Conservation (phyloP, 495 filamentous ascomycete genomes). For the Cercophora samala region DNA sequence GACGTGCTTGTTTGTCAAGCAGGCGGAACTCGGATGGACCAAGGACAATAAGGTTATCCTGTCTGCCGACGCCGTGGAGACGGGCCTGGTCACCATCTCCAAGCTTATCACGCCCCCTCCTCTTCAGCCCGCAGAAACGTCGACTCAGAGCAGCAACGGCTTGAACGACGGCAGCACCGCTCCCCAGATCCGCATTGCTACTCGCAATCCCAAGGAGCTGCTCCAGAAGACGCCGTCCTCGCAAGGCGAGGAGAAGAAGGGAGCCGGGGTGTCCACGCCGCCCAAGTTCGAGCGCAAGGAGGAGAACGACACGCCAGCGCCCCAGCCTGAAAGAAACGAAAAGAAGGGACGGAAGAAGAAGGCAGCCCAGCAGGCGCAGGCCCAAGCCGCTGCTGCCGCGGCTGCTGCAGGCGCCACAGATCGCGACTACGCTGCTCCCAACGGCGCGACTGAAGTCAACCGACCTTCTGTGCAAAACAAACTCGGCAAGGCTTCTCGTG, state of each 20-base stretch:
- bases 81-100: constrained; percentile 52
- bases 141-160: constrained; percentile 21
- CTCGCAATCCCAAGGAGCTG: constrained; percentile 42
- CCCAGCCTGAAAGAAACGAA: constrained; percentile 43
- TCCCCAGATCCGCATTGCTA: constrained; percentile 38
- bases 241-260: constrained; percentile 34
- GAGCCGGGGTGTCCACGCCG: constrained; percentile 22
- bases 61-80: constrained; percentile 67
- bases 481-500: constrained; percentile 29
- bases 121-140: constrained; percentile 34
- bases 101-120: constrained; percentile 43
- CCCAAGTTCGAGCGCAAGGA: constrained; percentile 44
- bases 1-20: constrained; percentile 76
- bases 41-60: constrained; percentile 78
- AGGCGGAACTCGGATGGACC: constrained; percentile 85
- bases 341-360: constrained; percentile 50
- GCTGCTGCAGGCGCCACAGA: constrained; percentile 20
- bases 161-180: constrained; percentile 16
- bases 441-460: constrained; percentile 26
- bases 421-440: constrained; percentile 19
- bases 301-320: constrained; percentile 36
- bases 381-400: constrained; percentile 33
- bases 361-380: constrained; percentile 34
- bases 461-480: constrained; percentile 29
- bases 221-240: constrained; percentile 32